These are phyloP conservation scores for Colletotrichum salicis DNA, from an alignment of 2,329 filamentous ascomycete species.

Conservation along the genomic window DNA sequence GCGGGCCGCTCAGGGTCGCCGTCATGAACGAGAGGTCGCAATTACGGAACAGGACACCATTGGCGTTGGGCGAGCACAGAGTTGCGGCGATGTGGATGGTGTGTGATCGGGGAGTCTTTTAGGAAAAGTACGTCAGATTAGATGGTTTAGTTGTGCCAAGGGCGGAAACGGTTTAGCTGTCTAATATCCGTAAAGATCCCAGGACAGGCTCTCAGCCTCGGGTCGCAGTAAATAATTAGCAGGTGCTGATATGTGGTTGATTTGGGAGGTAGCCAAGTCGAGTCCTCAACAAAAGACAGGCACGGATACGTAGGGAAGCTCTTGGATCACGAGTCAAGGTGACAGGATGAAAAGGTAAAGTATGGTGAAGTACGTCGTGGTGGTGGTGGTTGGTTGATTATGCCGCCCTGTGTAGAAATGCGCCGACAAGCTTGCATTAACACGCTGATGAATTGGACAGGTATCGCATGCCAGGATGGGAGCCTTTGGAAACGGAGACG, in stretches of 20 bases:
- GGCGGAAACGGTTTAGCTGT: conserved; percentile 12
- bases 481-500: background rate
- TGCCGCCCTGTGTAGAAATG: conserved; percentile 1
- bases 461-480: conserved; percentile 8
- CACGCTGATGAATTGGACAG: conserved; percentile 22
- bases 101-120: background rate
- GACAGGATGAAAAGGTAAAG: background rate
- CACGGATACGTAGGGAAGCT: background rate
- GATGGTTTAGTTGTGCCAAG: conserved; percentile 15
- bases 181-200: background rate
- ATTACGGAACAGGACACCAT: conserved; percentile 18
- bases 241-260: background rate
- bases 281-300: background rate
- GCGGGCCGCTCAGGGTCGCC: conserved; percentile 30
- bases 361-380: background rate
- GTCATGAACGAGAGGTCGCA: conserved; percentile 30
- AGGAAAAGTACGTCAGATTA: conserved; percentile 2
- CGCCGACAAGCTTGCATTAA: conserved; percentile 12
- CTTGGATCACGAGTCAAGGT: background rate
- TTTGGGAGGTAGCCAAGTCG: conserved; percentile 1
- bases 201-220: conserved; percentile 6
- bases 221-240: conserved; percentile 1
- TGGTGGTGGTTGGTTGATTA: background rate
- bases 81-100: conserved; percentile 4
- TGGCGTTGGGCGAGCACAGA: conserved; percentile 8